Percentiles rank a stretch among this genome's conserved stretches.
These are phyloP conservation scores for Musa troglodytarum DNA, from an alignment of 176 grass and related monocot species.

Conservation along the genomic window DNA sequence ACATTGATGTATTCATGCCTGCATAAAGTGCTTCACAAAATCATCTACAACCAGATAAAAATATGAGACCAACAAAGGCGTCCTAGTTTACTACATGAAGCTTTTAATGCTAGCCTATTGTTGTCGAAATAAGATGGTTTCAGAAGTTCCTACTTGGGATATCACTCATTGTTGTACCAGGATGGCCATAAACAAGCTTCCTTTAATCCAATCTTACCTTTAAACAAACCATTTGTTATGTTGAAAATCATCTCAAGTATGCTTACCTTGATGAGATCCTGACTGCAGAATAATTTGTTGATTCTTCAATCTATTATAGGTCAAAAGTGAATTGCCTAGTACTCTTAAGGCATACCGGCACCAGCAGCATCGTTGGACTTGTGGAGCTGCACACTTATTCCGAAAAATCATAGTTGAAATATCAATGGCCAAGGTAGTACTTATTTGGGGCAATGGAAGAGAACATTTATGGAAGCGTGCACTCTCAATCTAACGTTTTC, in stretches of 20 bases:
- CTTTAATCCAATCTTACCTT: too few relatives aligned
- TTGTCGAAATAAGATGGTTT: not conserved
- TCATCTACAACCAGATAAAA: too few relatives aligned
- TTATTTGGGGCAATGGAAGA: not conserved
- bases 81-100: too few relatives aligned
- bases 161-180: not conserved
- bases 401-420: constrained; percentile 60
- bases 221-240: too few relatives aligned
- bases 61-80: too few relatives aligned
- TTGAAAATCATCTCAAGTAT: too few relatives aligned
- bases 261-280: too few relatives aligned
- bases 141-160: not conserved
- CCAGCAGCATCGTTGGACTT: constrained; percentile 93
- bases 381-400: constrained; percentile 90
- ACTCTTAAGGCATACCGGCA: constrained; percentile 77
- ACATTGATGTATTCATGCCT: too few relatives aligned
- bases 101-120: not conserved
- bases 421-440: constrained; percentile 46
- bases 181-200: too few relatives aligned
- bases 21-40: too few relatives aligned
- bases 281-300: not conserved
- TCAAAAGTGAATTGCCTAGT: constrained; percentile 88
- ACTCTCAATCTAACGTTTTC: not conserved
- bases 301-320: constrained; percentile 37
- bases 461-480: not conserved